A percentile compares a stretch with the other conserved stretches of the same genome.
These are phyloP conservation scores for Pisolithus sp. DNA, from an alignment of 768 basidiomycete species.

Conservation along the genomic window DNA sequence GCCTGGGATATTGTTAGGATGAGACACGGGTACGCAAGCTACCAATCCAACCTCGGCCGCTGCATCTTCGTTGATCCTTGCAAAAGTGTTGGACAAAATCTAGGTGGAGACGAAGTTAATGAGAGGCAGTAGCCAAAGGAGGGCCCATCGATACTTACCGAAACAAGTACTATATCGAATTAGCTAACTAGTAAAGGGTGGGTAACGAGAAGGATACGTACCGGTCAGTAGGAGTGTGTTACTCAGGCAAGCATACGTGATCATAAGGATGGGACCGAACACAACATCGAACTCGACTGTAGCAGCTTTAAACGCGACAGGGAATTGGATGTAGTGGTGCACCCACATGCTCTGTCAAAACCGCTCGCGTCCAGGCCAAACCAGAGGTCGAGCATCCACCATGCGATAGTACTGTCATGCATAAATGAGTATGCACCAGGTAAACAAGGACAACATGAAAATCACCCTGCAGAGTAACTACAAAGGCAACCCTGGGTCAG, in stretches of 20 bases:
- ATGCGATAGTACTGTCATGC: conserved; percentile 56
- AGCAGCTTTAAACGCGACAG: conserved; percentile 4
- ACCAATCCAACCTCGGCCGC: conserved; percentile 64
- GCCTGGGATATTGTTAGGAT: conserved; percentile 42
- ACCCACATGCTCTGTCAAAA: conserved; percentile 75
- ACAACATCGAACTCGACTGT: conserved; percentile 73
- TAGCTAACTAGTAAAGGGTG: conserved; percentile 1
- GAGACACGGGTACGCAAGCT: neutral
- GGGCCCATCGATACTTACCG: conserved; percentile 40
- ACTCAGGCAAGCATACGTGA: conserved; percentile 84
- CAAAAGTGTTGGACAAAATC: conserved; percentile 95
- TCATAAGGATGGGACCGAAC: conserved; percentile 91
- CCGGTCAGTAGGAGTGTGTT: conserved; percentile 90
- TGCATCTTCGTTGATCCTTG: conserved; percentile 89
- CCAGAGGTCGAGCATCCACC: conserved; percentile 94
- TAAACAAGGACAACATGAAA: neutral
- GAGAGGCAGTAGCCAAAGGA: conserved; percentile 5
- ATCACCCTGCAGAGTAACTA: conserved; percentile 33
- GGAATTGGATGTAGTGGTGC: neutral
- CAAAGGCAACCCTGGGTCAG: conserved; percentile 11
- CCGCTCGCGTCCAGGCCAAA: conserved; percentile 95
- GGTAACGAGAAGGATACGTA: conserved; percentile 26
- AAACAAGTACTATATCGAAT: conserved; percentile 59
- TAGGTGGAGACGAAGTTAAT: conserved; percentile 26
- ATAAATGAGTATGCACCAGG: conserved; percentile 2